These are phyloP conservation scores for Colletotrichum paranaense DNA, from an alignment of 2,329 filamentous ascomycete species.

Conservation along the genomic window DNA sequence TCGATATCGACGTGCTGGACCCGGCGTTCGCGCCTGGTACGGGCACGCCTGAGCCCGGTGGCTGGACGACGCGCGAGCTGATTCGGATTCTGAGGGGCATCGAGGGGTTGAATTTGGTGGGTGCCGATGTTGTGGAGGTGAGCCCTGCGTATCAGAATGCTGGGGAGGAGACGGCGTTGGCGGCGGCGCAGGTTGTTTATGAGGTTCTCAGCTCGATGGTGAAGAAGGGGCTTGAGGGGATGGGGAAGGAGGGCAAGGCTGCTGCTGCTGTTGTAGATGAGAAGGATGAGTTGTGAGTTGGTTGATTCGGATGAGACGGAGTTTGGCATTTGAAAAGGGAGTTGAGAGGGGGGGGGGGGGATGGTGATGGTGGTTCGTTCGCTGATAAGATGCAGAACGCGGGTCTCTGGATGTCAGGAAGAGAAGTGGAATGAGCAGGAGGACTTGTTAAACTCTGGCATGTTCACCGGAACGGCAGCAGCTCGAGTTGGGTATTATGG, in stretches of 20 bases:
- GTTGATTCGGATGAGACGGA: background rate
- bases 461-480: background rate
- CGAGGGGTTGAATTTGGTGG: conserved; percentile 85
- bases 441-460: background rate
- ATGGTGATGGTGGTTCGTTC: too few relatives aligned
- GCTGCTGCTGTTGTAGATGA: conserved; percentile 28
- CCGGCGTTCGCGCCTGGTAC: conserved; percentile 72
- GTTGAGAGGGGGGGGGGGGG: background rate
- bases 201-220: conserved; percentile 86
- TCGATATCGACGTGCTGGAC: conserved; percentile 52
- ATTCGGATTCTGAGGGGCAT: conserved; percentile 86
- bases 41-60: conserved; percentile 89
- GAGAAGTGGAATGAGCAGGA: background rate
- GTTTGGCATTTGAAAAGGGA: background rate
- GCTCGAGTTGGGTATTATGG: background rate
- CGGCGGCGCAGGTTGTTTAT: conserved; percentile 85
- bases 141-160: conserved; percentile 84
- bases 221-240: conserved; percentile 58
- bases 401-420: background rate
- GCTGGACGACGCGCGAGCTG: conserved; percentile 90
- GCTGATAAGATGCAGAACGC: background rate
- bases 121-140: conserved; percentile 91
- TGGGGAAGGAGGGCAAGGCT: conserved; percentile 47
- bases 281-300: conserved; percentile 51
- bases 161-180: conserved; percentile 84